These are phyloP conservation scores for Kwoniella dejecticola DNA, from an alignment of 768 basidiomycete genomes.

Conservation along the genomic window DNA sequence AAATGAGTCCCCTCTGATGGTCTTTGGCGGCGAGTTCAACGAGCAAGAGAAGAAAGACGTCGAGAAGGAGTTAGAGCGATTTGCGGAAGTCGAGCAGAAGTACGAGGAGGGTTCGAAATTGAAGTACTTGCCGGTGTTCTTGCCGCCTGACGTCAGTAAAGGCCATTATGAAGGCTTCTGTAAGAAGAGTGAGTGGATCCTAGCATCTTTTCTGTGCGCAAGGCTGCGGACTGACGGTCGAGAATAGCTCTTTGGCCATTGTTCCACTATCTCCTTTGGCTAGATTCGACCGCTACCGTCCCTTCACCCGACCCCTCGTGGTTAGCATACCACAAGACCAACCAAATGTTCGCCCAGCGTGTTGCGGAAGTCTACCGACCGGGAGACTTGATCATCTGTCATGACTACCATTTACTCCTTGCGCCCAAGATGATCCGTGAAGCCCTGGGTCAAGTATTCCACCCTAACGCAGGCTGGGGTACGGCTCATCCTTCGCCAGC, in stretches of 20 bases:
- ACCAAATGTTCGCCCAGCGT: slow-evolving; percentile 78
- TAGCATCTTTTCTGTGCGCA: not conserved
- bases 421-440: slow-evolving; percentile 81
- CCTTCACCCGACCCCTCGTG: slow-evolving; percentile 76
- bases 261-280: slow-evolving; percentile 98
- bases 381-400: slow-evolving; percentile 77
- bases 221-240: not conserved
- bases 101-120: slow-evolving; percentile 60
- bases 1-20: slow-evolving; percentile 25
- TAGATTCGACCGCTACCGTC: slow-evolving; percentile 82
- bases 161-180: slow-evolving; percentile 97
- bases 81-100: slow-evolving; percentile 61
- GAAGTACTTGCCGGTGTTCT: slow-evolving; percentile 77
- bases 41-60: slow-evolving; percentile 68
- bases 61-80: slow-evolving; percentile 66
- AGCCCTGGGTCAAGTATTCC: slow-evolving; percentile 57
- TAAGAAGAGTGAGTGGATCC: slow-evolving; percentile 89
- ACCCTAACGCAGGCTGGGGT: slow-evolving; percentile 28
- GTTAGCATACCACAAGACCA: slow-evolving; percentile 76
- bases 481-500: slow-evolving; percentile 38
- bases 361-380: slow-evolving; percentile 77
- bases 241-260: slow-evolving; percentile 88
- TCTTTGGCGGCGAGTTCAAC: slow-evolving; percentile 58
- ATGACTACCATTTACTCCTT: slow-evolving; percentile 95
- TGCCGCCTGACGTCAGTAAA: slow-evolving; percentile 68